Conservation (phyloP, 495 filamentous ascomycete genomes). For the Jackrogersella multiformis region DNA sequence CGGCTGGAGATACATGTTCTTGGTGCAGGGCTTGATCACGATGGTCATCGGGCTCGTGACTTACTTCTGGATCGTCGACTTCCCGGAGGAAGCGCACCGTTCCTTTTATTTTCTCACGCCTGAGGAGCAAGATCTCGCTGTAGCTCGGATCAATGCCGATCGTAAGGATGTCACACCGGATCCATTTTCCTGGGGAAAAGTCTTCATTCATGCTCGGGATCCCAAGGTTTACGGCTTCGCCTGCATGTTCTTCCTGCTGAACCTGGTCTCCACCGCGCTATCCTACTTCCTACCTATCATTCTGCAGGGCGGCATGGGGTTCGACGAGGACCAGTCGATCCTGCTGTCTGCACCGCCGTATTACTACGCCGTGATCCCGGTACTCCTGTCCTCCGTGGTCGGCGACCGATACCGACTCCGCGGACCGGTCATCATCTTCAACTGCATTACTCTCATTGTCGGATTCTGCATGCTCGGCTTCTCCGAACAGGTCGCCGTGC, state of each 20-base stretch:
- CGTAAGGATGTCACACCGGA: slow-evolving; percentile 72
- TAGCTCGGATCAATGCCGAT: slow-evolving; percentile 68
- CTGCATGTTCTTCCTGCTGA: slow-evolving; percentile 76
- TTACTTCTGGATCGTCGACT: slow-evolving; percentile 84
- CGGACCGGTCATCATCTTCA: slow-evolving; percentile 77
- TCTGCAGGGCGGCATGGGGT: slow-evolving; percentile 75
- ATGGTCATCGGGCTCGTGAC: slow-evolving; percentile 72
- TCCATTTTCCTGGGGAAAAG: slow-evolving; percentile 66
- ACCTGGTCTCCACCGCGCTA: slow-evolving; percentile 72
- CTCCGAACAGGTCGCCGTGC: slow-evolving; percentile 69
- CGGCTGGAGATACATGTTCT: slow-evolving; percentile 82
- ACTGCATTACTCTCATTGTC: slow-evolving; percentile 72
- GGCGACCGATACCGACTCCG: slow-evolving; percentile 72
- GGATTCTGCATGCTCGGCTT: slow-evolving; percentile 82
- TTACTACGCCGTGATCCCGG: slow-evolving; percentile 77
- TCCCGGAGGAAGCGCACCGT: slow-evolving; percentile 71
- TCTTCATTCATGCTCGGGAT: slow-evolving; percentile 70
- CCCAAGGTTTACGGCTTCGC: slow-evolving; percentile 78
- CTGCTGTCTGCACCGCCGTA: slow-evolving; percentile 80
- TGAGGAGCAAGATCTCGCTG: slow-evolving; percentile 65
- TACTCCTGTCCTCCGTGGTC: slow-evolving; percentile 72
- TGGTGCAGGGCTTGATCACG: slow-evolving; percentile 72
- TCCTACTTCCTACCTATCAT: slow-evolving; percentile 80
- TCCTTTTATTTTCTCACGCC: slow-evolving; percentile 71
- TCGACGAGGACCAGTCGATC: slow-evolving; percentile 70